Conservation (phyloP, 106 monocot genomes). For the Dendrobium huoshanense region DNA sequence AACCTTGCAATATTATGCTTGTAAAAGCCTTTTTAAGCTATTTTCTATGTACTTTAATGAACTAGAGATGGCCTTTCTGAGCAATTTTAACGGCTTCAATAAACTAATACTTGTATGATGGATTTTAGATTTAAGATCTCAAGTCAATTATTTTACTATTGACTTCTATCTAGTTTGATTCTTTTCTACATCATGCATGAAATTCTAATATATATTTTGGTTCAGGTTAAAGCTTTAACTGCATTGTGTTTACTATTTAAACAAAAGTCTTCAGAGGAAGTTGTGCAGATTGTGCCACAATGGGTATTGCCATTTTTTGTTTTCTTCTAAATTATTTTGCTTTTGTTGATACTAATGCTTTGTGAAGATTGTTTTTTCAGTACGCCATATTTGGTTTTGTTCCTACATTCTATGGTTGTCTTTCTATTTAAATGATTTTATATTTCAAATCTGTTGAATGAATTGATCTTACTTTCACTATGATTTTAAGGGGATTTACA, state of each 20-base stretch:
- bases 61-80: neutral
- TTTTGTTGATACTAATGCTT: conserved; percentile 1
- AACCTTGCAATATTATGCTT: neutral
- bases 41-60: neutral
- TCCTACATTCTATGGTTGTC: neutral
- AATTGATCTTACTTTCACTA: neutral
- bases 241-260: conserved; percentile 51
- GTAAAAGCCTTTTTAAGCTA: neutral
- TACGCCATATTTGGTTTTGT: neutral
- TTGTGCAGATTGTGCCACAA: conserved; percentile 67
- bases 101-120: neutral
- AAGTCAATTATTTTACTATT: neutral
- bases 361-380: neutral
- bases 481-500: too few relatives aligned
- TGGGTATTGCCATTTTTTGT: conserved; percentile 63
- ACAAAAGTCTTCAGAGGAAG: conserved; percentile 63
- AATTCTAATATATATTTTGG: neutral
- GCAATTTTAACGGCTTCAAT: neutral
- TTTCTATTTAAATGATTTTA: neutral
- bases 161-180: neutral
- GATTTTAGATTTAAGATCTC: neutral
- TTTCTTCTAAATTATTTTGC: neutral
- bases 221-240: conserved; percentile 86
- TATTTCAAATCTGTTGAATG: neutral
- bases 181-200: neutral